Evolutionary conservation across 1,284 basidiomycete genomes (phyloP).

Genomic region (Pisolithus thermaeus): DNA sequence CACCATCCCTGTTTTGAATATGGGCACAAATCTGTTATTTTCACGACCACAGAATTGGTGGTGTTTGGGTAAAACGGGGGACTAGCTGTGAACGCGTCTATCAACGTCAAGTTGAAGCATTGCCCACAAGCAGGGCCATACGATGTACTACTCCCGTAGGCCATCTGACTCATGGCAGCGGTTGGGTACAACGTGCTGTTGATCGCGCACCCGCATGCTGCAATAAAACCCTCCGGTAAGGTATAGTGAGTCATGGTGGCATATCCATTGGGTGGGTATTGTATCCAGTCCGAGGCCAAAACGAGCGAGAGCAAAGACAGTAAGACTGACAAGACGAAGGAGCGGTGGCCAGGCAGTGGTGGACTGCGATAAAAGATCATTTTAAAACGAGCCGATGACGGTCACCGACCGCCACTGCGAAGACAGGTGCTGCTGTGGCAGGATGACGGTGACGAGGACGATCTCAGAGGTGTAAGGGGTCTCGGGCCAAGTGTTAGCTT

Average conservation of each 20-base stretch:
- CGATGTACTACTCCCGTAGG: slow-evolving; percentile 66
- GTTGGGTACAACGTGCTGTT: slow-evolving; percentile 70
- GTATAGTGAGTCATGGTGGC: slow-evolving; percentile 63
- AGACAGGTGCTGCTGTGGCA: too few relatives aligned
- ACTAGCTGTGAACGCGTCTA: slow-evolving; percentile 57
- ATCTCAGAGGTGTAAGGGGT: background rate
- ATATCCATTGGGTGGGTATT: slow-evolving; percentile 47
- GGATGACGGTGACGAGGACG: background rate
- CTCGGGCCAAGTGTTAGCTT: background rate
- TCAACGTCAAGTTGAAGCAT: slow-evolving; percentile 70
- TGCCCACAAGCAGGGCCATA: slow-evolving; percentile 69
- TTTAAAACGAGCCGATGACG: slow-evolving; percentile 2
- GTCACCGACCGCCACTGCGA: too few relatives aligned
- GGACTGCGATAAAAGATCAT: slow-evolving; percentile 7
- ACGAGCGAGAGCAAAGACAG: slow-evolving; percentile 19
- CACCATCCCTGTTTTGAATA: slow-evolving; percentile 59
- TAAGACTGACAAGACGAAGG: slow-evolving; percentile 18
- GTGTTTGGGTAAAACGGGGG: slow-evolving; percentile 65
- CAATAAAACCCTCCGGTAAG: slow-evolving; percentile 52
- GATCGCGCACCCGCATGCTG: slow-evolving; percentile 60
- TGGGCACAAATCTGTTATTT: slow-evolving; percentile 72
- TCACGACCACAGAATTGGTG: slow-evolving; percentile 61
- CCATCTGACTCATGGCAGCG: slow-evolving; percentile 69
- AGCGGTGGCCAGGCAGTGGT: slow-evolving; percentile 6
- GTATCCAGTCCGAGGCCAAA: slow-evolving; percentile 44